Evolutionary conservation across 768 basidiomycete genomes (phyloP), one percentile per base, ranked within the genome.

Genomic region (Cystofilobasidium bisporidii): DNA sequence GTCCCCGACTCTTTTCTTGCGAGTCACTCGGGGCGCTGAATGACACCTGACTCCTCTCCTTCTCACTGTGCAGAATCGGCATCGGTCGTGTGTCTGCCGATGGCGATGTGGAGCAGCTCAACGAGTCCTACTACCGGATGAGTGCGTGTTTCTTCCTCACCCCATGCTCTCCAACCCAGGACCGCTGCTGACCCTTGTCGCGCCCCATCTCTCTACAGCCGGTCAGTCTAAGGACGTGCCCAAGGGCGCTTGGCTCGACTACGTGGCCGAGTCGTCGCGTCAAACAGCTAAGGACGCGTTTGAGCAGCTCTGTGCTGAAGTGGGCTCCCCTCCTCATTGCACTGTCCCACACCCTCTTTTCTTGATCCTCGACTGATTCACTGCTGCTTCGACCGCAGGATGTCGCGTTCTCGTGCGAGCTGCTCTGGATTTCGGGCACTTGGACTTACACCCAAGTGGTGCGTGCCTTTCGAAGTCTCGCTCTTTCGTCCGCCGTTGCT

Each of bases 101-200:
- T 30, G n/a, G 15, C 18, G 28, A 56, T 2, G 53, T 56, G 28
- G 53, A 56, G 53, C 53, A 30, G 28, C 17, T 56, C 28, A 56
- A 56, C 53, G 53, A 56, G 15, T 14, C 28, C 4, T 32, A 56
- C 53, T 56, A 56, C 53, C 26, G 53, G 18, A 56, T 56, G 53
- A 56, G 53, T 56, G 53, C 53, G 53, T 32, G 4, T 3, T 24
- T 24, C 24, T 53, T 53, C 50, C 45, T 47, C n/a, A n/a, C n/a
- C n/a, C n/a, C n/a, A n/a, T n/a, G 22, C 48, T 24, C 48, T n/a
- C 26, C n/a, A 43, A n/a, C n/a, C n/a, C n/a, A n/a, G n/a, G n/a
- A 47, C 45, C 10, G 24, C 30, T 50, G 12, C 10, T 24, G 24
- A 11, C 9, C 26, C 6, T 55, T 50, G 5, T n/a, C 53, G 30